phyloP scores from a whole-genome alignment of 768 basidiomycete genomes.

The Lactarius evosmus region DNA sequence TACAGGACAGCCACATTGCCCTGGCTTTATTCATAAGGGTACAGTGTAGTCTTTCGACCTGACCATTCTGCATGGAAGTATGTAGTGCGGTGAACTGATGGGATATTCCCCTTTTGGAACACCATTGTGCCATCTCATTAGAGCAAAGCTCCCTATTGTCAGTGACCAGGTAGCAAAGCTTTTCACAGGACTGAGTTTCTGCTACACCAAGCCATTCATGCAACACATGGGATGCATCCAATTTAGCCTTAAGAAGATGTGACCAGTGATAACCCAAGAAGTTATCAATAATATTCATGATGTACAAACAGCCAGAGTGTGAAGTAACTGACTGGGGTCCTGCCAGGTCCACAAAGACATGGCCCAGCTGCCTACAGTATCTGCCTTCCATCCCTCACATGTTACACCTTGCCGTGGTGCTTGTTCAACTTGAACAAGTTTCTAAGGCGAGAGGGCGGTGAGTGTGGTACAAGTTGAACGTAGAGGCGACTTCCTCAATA shows the following conservation, averaged over 20 bases:
- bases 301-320: neutral
- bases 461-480: too few species aligned
- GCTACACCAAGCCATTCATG: neutral
- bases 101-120: neutral
- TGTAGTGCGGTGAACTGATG: constrained; percentile 11
- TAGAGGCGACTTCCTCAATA: too few species aligned
- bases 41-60: neutral
- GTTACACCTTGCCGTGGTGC: too few species aligned
- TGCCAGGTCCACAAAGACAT: too few species aligned
- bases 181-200: neutral
- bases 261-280: neutral
- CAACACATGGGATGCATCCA: neutral
- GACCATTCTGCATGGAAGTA: constrained; percentile 10
- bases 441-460: too few species aligned
- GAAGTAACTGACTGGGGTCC: neutral
- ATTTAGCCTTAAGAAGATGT: neutral
- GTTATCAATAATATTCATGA: too few species aligned
- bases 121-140: constrained; percentile 2
- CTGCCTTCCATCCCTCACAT: constrained; percentile 6
- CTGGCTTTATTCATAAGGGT: neutral
- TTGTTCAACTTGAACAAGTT: too few species aligned
- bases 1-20: neutral
- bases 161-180: neutral
- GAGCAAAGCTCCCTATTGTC: constrained; percentile 8
- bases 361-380: neutral